These are phyloP conservation scores for Calcarisporium arbuscula DNA, from an alignment of 2,329 filamentous ascomycete genomes.

Conservation along the genomic window DNA sequence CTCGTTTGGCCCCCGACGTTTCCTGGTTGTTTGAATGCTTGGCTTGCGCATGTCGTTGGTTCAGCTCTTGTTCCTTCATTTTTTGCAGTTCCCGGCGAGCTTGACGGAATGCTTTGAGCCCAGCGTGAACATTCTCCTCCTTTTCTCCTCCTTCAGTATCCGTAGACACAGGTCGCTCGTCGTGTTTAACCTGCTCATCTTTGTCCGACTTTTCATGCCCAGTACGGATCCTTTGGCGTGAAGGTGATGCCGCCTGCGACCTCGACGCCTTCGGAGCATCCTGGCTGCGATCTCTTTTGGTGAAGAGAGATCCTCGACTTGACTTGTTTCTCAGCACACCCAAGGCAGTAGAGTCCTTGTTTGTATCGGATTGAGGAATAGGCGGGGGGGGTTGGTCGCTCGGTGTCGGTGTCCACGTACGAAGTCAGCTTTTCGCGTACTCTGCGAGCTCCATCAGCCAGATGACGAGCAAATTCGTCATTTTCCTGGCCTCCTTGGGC, in stretches of 20 bases:
- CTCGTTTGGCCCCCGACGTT: slow-evolving; percentile 21
- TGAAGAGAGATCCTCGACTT: slow-evolving; percentile 59
- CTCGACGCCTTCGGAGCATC: slow-evolving; percentile 52
- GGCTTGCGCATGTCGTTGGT: slow-evolving; percentile 31
- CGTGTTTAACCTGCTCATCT: slow-evolving; percentile 33
- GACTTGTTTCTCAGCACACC: slow-evolving; percentile 60
- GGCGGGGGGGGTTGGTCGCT: slow-evolving; percentile 20
- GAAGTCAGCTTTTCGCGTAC: slow-evolving; percentile 69
- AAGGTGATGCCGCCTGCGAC: slow-evolving; percentile 27
- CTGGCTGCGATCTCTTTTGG: slow-evolving; percentile 32
- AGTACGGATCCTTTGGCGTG: slow-evolving; percentile 4
- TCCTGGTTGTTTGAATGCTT: slow-evolving; percentile 16
- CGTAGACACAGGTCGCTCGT: slow-evolving; percentile 4
- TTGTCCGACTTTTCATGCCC: slow-evolving; percentile 22
- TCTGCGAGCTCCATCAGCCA: slow-evolving; percentile 62
- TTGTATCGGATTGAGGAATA: slow-evolving; percentile 28
- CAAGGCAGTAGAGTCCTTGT: slow-evolving; percentile 46
- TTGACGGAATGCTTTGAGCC: slow-evolving; percentile 51
- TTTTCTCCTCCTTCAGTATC: slow-evolving; percentile 22
- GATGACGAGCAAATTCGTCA: slow-evolving; percentile 67
- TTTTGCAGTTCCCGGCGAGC: slow-evolving; percentile 51
- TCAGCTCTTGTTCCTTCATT: slow-evolving; percentile 46
- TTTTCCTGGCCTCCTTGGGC: too few relatives aligned
- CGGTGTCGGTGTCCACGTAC: slow-evolving; percentile 57
- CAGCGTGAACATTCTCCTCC: slow-evolving; percentile 40